Base-by-base conservation (phyloP, 106 monocot genomes). In the Alisma plantagoaquatica region DNA sequence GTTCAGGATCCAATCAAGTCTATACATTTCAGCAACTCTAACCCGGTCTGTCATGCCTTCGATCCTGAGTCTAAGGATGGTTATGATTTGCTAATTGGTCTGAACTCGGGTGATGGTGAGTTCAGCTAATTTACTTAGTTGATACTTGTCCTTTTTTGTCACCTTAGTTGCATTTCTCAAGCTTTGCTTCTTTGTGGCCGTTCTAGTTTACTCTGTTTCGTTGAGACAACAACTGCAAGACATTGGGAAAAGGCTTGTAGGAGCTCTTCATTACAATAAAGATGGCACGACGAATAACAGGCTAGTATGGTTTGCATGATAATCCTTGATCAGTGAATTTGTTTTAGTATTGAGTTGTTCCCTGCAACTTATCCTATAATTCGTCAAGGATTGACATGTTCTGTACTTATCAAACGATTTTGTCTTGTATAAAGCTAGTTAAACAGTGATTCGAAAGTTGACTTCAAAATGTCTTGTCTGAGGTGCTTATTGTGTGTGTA, bases 161-260 rank as follows among this genome's bases (percentile, higher is more conserved):
- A 12, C n/a, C 56, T 1, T 18, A 23, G 21, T 1, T 0, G 18
- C n/a, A n/a, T n/a, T n/a, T n/a, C n/a, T n/a, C n/a, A n/a, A n/a
- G n/a, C n/a, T n/a, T n/a, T n/a, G n/a, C n/a, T n/a, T n/a, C n/a
- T n/a, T n/a, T n/a, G n/a, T n/a, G n/a, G n/a, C n/a, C n/a, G n/a
- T n/a, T 35, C 61, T 64, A 96, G 96, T 96, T 0, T 96, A 96
- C 67, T 72, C 78, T 46, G 84, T 89, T 43, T 96, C 96, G 43
- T 63, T 96, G 69, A 88, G 96, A 62, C 88, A 78, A 55, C 96
- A 96, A 62, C 62, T 96, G 57, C 96, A 96, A 64, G 96, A 96
- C 59, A 44, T 67, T 51, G 84, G 88, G 6, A 96, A 84, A 75
- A 96, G 81, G 73, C 88, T 81, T 43, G 68, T 89, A 33, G 96